Conservation (phyloP, 306 rosid genomes). For the Vigna hirtella region DNA sequence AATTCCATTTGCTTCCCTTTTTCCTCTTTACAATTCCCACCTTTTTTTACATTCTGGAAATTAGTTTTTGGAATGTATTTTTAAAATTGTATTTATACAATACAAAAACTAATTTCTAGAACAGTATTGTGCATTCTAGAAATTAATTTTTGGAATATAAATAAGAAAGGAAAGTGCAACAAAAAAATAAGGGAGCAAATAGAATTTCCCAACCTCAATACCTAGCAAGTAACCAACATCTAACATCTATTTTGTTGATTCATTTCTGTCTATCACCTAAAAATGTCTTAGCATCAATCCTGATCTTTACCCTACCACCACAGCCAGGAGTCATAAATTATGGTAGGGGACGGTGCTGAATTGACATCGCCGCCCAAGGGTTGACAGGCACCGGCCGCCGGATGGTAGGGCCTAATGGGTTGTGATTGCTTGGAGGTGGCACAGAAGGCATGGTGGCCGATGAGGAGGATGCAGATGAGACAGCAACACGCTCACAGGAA, state of each 20-base stretch:
- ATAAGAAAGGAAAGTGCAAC: background rate
- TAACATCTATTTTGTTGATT: constrained; percentile 27
- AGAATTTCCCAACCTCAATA: constrained; percentile 11
- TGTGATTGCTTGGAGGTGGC: constrained; percentile 31
- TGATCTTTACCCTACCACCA: constrained; percentile 13
- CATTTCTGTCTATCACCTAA: constrained; percentile 37
- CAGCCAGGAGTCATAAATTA: constrained; percentile 15
- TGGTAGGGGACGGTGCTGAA: constrained; percentile 47
- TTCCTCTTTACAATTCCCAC: background rate
- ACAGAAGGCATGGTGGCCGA: constrained; percentile 42
- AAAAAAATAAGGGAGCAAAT: background rate
- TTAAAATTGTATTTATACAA: background rate
- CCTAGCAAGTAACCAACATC: constrained; percentile 32
- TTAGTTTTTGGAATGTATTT: background rate
- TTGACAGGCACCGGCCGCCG: constrained; percentile 56
- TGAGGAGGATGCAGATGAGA: constrained; percentile 59
- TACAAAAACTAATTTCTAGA: background rate
- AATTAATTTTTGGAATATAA: background rate
- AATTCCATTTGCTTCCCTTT: background rate
- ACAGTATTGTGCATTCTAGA: background rate
- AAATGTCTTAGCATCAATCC: background rate
- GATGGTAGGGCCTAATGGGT: constrained; percentile 34
- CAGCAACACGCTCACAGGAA: constrained; percentile 82
- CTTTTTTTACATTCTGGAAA: background rate
- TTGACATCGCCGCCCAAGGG: constrained; percentile 71